phyloP scores from a whole-genome alignment of 148 eudicot species.

The Bassia scoparia region DNA sequence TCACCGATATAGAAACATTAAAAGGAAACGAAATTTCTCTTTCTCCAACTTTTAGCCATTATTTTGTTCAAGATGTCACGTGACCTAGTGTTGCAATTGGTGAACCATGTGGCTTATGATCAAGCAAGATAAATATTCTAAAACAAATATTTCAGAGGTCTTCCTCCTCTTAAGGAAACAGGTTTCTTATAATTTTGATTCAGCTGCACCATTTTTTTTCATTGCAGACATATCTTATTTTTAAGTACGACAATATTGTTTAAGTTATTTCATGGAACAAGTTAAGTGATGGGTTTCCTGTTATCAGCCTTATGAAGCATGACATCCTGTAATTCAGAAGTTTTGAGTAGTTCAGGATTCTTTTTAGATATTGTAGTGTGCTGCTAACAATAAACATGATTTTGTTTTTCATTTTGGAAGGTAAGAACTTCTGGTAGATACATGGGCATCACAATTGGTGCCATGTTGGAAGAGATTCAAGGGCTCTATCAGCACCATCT shows the following conservation, averaged over 20 bases:
- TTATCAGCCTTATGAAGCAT: neutral
- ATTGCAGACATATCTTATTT: neutral
- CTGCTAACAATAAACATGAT: slow-evolving; percentile 1
- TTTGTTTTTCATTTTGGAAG: slow-evolving; percentile 36
- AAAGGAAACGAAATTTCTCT: neutral
- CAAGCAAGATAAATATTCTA: neutral
- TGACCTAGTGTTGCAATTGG: neutral
- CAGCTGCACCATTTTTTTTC: neutral
- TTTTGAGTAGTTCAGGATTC: neutral
- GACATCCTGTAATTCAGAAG: neutral
- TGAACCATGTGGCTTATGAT: neutral
- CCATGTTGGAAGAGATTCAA: slow-evolving; percentile 94
- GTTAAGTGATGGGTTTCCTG: neutral
- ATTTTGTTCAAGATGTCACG: neutral
- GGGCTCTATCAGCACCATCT: slow-evolving; percentile 79
- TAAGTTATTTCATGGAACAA: neutral
- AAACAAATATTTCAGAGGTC: neutral
- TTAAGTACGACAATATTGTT: neutral
- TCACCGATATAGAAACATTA: neutral
- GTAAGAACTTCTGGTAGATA: slow-evolving; percentile 90
- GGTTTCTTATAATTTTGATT: neutral
- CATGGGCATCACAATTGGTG: slow-evolving; percentile 97
- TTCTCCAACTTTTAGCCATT: neutral
- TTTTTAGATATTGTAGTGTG: neutral
- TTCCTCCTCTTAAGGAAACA: neutral